Percentiles rank a stretch among this genome's conserved stretches.
Conservation (phyloP, 768 basidiomycete species). For the Kondoa subrosea region DNA sequence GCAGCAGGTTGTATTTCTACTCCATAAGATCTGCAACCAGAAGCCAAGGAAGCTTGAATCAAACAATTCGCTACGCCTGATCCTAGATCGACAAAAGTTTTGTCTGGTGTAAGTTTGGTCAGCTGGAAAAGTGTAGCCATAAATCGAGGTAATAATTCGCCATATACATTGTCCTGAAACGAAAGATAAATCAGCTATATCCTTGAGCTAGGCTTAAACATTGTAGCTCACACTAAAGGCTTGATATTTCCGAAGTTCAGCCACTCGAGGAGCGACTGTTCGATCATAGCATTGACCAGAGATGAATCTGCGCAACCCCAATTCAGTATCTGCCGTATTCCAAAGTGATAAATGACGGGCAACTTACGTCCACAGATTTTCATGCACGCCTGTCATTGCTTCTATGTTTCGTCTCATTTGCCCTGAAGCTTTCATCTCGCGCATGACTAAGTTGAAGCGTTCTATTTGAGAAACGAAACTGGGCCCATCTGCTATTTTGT, state of each 20-base stretch:
- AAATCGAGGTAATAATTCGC: conserved; percentile 62
- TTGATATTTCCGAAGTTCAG: conserved; percentile 58
- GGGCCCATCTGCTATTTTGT: conserved; percentile 20
- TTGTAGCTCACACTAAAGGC: conserved; percentile 43
- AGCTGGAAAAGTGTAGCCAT: conserved; percentile 36
- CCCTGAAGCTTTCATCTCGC: conserved; percentile 18
- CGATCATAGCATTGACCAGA: conserved; percentile 87
- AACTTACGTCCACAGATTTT: conserved; percentile 49
- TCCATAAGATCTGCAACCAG: conserved; percentile 59
- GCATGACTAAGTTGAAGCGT: conserved; percentile 21
- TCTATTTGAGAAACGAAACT: conserved; percentile 19
- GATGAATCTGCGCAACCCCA: conserved; percentile 33
- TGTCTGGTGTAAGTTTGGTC: conserved; percentile 44
- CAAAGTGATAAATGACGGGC: background rate
- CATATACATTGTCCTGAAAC: conserved; percentile 48
- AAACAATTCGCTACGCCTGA: conserved; percentile 75
- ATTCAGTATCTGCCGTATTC: too few relatives aligned
- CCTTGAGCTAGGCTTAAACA: background rate
- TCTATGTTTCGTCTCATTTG: conserved; percentile 18
- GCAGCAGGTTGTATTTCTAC: conserved; percentile 64
- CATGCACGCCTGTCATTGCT: conserved; percentile 40
- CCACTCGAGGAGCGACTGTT: conserved; percentile 76
- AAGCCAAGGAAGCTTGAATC: conserved; percentile 62
- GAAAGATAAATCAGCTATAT: background rate
- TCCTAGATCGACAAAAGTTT: conserved; percentile 66